These are phyloP conservation scores for Rhizopogon vulgaris DNA, from an alignment of 768 basidiomycete species.

Conservation along the genomic window DNA sequence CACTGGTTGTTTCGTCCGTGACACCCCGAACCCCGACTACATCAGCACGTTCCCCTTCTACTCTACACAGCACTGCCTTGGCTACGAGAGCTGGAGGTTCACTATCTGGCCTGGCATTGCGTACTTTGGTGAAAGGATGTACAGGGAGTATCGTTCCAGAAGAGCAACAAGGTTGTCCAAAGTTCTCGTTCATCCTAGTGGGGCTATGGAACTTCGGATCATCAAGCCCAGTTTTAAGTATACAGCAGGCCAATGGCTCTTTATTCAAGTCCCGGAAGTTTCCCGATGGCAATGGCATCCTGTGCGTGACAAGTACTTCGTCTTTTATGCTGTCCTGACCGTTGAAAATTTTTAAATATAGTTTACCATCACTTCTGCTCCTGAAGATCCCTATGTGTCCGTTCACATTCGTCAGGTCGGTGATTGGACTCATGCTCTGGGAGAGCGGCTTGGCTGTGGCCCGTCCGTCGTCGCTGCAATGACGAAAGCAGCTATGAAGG, in stretches of 20 bases:
- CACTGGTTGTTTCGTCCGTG: slow-evolving; percentile 93
- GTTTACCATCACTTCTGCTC: slow-evolving; percentile 95
- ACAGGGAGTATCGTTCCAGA: slow-evolving; percentile 76
- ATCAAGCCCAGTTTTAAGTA: slow-evolving; percentile 90
- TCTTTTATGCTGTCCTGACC: background rate
- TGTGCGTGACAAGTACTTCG: slow-evolving; percentile 40
- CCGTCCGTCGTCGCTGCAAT: slow-evolving; percentile 71
- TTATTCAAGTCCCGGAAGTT: slow-evolving; percentile 82
- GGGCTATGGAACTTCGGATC: slow-evolving; percentile 92
- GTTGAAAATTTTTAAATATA: slow-evolving; percentile 17
- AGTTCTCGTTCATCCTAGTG: slow-evolving; percentile 85
- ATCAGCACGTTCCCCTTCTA: slow-evolving; percentile 80
- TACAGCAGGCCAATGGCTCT: slow-evolving; percentile 88
- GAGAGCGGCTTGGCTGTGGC: slow-evolving; percentile 79
- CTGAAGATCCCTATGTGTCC: slow-evolving; percentile 89
- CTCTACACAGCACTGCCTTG: slow-evolving; percentile 79
- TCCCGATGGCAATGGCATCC: slow-evolving; percentile 91
- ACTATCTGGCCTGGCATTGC: slow-evolving; percentile 88
- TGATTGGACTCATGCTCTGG: slow-evolving; percentile 79
- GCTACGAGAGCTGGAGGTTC: slow-evolving; percentile 88
- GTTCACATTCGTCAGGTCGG: slow-evolving; percentile 93
- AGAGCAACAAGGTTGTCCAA: slow-evolving; percentile 74
- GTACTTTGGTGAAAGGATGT: slow-evolving; percentile 85
- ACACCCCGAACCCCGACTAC: slow-evolving; percentile 68
- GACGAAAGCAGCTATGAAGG: slow-evolving; percentile 75